These are phyloP conservation scores for Mycena polygramma DNA, from an alignment of 768 basidiomycete genomes.

Conservation along the genomic window DNA sequence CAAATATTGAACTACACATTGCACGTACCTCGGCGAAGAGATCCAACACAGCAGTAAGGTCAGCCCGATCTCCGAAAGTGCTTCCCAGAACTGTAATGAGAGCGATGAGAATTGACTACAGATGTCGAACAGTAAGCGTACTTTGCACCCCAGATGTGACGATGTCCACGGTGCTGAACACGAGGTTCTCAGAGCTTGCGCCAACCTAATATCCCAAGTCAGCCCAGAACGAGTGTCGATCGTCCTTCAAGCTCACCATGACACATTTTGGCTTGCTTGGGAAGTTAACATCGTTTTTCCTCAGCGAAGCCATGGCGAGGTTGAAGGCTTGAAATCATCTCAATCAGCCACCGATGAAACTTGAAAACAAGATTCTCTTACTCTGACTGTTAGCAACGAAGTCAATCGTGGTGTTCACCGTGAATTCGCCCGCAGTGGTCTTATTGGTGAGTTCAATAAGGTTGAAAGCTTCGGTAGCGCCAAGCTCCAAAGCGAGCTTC, in stretches of 20 bases:
- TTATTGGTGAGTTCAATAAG: constrained; percentile 36
- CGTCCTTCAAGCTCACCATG: constrained; percentile 6
- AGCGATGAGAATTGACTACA: not conserved
- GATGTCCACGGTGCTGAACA: constrained; percentile 27
- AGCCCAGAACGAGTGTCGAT: not conserved
- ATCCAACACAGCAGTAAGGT: constrained; percentile 24
- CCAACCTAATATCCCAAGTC: constrained; percentile 20
- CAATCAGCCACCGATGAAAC: too few relatives aligned
- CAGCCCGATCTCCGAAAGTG: constrained; percentile 1
- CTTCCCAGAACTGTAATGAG: constrained; percentile 4
- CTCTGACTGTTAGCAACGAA: constrained; percentile 40
- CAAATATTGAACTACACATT: not conserved
- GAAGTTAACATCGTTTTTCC: constrained; percentile 32
- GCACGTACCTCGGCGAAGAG: constrained; percentile 31
- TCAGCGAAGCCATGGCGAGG: constrained; percentile 31
- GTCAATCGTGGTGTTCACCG: constrained; percentile 42
- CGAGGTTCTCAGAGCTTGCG: constrained; percentile 29
- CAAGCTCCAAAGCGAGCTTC: constrained; percentile 38
- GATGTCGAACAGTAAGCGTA: not conserved
- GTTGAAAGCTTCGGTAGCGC: constrained; percentile 39
- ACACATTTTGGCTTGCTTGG: constrained; percentile 25
- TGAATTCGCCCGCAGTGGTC: constrained; percentile 26
- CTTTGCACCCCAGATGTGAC: constrained; percentile 26
- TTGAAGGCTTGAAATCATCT: constrained; percentile 22
- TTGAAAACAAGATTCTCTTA: constrained; percentile 17